Evolutionary conservation across 1,284 basidiomycete species (phyloP), one percentile per base, ranked within the genome.

Genomic region (Pyrrhoderma lamaoense): DNA sequence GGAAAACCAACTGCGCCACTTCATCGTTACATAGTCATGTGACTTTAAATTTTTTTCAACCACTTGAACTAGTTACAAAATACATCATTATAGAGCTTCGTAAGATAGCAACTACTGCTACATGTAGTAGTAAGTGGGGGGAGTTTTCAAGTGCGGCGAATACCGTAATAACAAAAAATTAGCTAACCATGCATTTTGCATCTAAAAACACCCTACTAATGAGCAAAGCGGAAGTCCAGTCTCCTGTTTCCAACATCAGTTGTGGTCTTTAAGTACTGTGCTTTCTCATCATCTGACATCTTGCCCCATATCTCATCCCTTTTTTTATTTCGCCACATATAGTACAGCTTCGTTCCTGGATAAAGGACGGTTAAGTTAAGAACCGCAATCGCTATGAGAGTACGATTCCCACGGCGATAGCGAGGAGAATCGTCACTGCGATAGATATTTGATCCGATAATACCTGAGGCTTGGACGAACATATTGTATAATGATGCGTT

Each of bases 401-500:
- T 62, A 9, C 67, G 63, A 56, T 75, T 76, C 49, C 73, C 74
- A 21, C 70, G 66, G 4, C 8, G 8, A 39, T 16, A 40, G 53
- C 66, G 57, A 31, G 66, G 63, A 56, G 71, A 70, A 52, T 76
- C 74, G 53, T 74, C 70, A 42, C 78, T 70, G 2, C 72, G 57
- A 0, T 71, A 76, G 23, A 76, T 69, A 53, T 75, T 72, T 38
- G 34, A 57, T 65, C 66, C 55, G n/a, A 79, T 61, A 39, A 78
- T 63, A 3, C 55, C 56, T 13, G 71, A 70, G 0, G 71, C 70
- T 62, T 78, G 76, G 1, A 75, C 69, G 52, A 76, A 73, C 76
- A 80, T 79, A 59, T 77, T 78, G 59, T 79, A 79, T 38, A 79
- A 45, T 1, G 76, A 75, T 0, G 75, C 74, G 45, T 74, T 77